Evolutionary conservation across 106 monocot species (phyloP).

Genomic region (Allium fistulosum): DNA sequence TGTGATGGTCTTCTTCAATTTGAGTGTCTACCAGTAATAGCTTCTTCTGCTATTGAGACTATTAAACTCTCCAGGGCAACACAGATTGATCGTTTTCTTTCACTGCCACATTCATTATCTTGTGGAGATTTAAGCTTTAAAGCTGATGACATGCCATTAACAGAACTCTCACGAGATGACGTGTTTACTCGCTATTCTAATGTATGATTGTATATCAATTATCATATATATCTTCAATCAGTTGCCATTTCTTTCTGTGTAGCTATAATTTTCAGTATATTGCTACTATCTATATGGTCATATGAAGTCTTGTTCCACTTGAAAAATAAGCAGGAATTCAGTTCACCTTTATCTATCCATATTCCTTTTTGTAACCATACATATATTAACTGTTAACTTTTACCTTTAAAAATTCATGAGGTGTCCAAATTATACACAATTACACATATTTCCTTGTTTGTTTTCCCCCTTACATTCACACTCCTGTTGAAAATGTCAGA

Average conservation of each 20-base stretch:
- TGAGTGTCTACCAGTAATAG: slow-evolving; percentile 56
- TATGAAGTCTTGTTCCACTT: too few relatives aligned
- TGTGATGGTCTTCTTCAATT: slow-evolving; percentile 90
- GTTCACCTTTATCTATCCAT: neutral
- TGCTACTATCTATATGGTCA: too few relatives aligned
- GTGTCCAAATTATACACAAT: too few relatives aligned
- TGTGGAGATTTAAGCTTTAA: slow-evolving; percentile 50
- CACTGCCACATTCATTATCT: slow-evolving; percentile 37
- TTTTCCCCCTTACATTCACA: too few relatives aligned
- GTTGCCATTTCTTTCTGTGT: too few relatives aligned
- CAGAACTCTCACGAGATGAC: slow-evolving; percentile 39
- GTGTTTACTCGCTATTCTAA: slow-evolving; percentile 38
- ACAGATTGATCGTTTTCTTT: slow-evolving; percentile 75
- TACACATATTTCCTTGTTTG: too few relatives aligned
- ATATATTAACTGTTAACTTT: too few relatives aligned
- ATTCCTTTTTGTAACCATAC: slow-evolving; percentile 7
- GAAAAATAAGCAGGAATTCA: too few relatives aligned
- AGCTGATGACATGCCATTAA: slow-evolving; percentile 38
- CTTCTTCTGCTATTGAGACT: slow-evolving; percentile 62
- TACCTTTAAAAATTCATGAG: too few relatives aligned
- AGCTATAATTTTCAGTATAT: too few relatives aligned
- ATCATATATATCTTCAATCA: neutral
- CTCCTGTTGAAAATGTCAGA: too few relatives aligned
- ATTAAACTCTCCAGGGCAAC: slow-evolving; percentile 58
- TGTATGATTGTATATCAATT: slow-evolving; percentile 17